Conservation (phyloP, 2,329 filamentous ascomycete genomes). For the Colletotrichum orchidophilum region DNA sequence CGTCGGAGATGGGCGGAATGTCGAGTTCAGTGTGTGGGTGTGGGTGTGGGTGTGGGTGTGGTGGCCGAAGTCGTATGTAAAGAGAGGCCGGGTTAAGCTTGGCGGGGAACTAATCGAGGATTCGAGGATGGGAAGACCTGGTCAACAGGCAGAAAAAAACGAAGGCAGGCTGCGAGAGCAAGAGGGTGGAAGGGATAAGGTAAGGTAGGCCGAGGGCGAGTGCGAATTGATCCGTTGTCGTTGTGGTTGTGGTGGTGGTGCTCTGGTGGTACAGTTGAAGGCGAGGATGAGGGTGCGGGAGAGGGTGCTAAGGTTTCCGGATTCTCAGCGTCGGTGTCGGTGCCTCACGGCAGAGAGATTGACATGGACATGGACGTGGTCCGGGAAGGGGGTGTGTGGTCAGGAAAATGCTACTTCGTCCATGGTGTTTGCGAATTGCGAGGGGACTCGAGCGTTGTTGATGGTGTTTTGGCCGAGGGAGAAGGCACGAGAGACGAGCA, state of each 20-base stretch:
- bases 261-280: neutral
- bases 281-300: neutral
- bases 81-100: slow-evolving; percentile 7
- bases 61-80: slow-evolving; percentile 3
- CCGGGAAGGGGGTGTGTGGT: slow-evolving; percentile 10
- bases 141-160: slow-evolving; percentile 34
- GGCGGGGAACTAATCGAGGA: slow-evolving; percentile 9
- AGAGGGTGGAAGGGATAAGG: neutral
- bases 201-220: neutral
- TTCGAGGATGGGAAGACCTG: slow-evolving; percentile 26
- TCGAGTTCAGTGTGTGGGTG: neutral
- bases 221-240: neutral
- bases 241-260: neutral
- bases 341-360: neutral
- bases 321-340: neutral
- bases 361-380: slow-evolving; percentile 22
- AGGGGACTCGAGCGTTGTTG: slow-evolving; percentile 15
- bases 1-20: slow-evolving; percentile 8
- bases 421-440: slow-evolving; percentile 15
- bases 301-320: neutral
- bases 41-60: neutral
- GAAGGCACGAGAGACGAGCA: neutral
- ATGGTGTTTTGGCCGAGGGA: neutral
- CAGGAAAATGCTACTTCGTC: slow-evolving; percentile 1
- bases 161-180: slow-evolving; percentile 2